Percentiles rank a stretch among this genome's conserved stretches.
These are phyloP conservation scores for Trichodelitschia bisporula DNA, from an alignment of 495 filamentous ascomycete species.

Conservation along the genomic window DNA sequence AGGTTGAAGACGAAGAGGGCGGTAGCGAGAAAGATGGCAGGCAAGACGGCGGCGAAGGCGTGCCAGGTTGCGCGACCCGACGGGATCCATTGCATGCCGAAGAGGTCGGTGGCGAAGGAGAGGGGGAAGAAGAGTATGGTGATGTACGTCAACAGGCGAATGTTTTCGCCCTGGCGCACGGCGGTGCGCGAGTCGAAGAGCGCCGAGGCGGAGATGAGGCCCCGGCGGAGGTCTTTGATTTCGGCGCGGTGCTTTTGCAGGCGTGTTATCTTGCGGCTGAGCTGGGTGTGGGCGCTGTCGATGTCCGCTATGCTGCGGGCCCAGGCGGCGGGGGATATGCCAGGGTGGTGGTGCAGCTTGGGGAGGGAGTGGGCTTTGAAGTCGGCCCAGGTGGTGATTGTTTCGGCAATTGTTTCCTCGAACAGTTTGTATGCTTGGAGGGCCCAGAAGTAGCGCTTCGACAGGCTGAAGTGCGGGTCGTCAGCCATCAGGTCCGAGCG, in stretches of 20 bases:
- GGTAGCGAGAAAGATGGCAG: conserved; percentile 2
- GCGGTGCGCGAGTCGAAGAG: conserved; percentile 5
- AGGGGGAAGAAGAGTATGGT: conserved; percentile 6
- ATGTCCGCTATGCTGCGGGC: conserved; percentile 1
- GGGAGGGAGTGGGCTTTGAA: conserved; percentile 1
- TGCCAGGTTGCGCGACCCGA: neutral
- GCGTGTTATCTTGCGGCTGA: conserved; percentile 1
- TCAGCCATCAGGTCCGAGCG: conserved; percentile 3
- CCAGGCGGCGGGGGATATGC: conserved; percentile 1
- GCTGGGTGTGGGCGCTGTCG: neutral
- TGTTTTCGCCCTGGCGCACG: conserved; percentile 5
- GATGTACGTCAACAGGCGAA: conserved; percentile 5
- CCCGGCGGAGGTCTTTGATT: conserved; percentile 2
- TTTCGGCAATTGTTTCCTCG: conserved; percentile 3
- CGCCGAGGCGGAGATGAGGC: conserved; percentile 5
- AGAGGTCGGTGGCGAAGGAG: conserved; percentile 5
- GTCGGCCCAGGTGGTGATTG: conserved; percentile 1
- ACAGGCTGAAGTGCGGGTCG: conserved; percentile 2
- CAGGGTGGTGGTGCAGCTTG: neutral
- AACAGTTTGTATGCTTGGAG: conserved; percentile 5
- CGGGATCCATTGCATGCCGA: conserved; percentile 5
- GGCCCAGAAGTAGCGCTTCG: conserved; percentile 4
- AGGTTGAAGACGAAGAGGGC: conserved; percentile 1
- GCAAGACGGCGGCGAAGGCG: conserved; percentile 1
- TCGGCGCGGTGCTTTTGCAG: conserved; percentile 1